Evolutionary conservation across 805 yeast species (phyloP), one percentile per base, ranked within the genome.

Genomic region (Kuraishia piskuri): DNA sequence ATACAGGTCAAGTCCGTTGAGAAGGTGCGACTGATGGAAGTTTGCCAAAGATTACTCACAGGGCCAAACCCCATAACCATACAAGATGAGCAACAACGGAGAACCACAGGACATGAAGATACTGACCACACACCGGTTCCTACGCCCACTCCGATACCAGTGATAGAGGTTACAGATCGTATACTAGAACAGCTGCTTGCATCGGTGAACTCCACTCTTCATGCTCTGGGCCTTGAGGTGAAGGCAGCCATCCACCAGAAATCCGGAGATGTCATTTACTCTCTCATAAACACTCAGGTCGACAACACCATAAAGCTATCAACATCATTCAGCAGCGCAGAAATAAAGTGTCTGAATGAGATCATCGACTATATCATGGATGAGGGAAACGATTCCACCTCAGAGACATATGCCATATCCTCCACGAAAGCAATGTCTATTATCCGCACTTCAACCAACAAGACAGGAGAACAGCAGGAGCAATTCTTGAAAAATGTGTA

Each of bases 261-360:
- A 2, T 60, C 69, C 5, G 68, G 70, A 3, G 63, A 57, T 9
- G 56, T 64, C 9, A 55, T 60, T 31, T 77, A 72, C 58, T 63
- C 68, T 20, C 70, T 77, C 48, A 68, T 77, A 22, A 79, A 79
- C 59, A 66, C 71, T 9, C 57, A 62, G 19, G 61, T 68, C 2
- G 76, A 75, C 50, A 75, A 70, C 3, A 58, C 73, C 2, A 70
- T 76, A 22, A 63, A 62, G 45, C 45, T 65, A 49, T 60, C 70
- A 58, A 78, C 72, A 51, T 58, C 50, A 57, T 73, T 65, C 50
- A 55, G 67, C 0, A 67, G 67, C 10, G 64, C 61, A 37, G 73
- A 75, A 69, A 75, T 80, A 55, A 70, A 67, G 48, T 57, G 75
- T n/a, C 70, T 82, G 24, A 81, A 79, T 53, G 70, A 66, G 22